These are phyloP conservation scores for Protoeuglena noctilucae DNA, from an alignment of 139 green algal species.

Conservation along the genomic window DNA sequence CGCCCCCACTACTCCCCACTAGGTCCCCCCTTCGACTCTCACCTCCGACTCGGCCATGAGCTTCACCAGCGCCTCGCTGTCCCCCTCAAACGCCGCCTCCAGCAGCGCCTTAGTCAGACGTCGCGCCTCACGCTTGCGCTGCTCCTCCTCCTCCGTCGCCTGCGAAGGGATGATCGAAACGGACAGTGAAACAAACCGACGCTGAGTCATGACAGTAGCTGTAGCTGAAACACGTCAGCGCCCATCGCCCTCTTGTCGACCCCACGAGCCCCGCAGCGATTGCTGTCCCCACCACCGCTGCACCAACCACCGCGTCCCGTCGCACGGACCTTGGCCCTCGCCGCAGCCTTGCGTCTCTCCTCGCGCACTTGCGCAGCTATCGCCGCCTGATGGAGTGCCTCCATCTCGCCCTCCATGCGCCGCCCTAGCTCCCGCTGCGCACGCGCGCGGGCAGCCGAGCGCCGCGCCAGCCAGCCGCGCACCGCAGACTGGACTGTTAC, in stretches of 20 bases:
- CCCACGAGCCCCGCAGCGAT: not conserved
- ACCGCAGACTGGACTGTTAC: not conserved
- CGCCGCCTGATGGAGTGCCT: conserved; percentile 13
- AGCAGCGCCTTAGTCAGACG: conserved; percentile 23
- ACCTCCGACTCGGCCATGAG: conserved; percentile 9
- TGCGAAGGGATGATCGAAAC: too few relatives aligned
- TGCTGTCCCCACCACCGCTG: too few relatives aligned
- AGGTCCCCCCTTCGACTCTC: too few relatives aligned
- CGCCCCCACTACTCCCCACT: too few relatives aligned
- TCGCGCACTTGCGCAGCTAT: too few relatives aligned
- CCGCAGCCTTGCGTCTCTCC: too few relatives aligned
- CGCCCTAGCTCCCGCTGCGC: not conserved
- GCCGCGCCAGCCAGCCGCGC: not conserved
- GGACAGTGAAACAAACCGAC: too few relatives aligned
- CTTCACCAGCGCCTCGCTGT: conserved; percentile 11
- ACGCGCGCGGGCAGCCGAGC: not conserved
- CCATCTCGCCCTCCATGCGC: conserved; percentile 18
- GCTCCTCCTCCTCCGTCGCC: conserved; percentile 17
- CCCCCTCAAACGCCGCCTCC: conserved; percentile 32
- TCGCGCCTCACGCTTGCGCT: conserved; percentile 26
- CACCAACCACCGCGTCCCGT: too few relatives aligned
- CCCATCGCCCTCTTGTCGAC: not conserved
- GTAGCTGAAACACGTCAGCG: too few relatives aligned
- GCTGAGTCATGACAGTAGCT: too few relatives aligned
- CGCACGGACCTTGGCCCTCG: too few relatives aligned